Base-by-base conservation (phyloP, 2,329 filamentous ascomycete species). In the Myriosclerotinia duriaeana region DNA sequence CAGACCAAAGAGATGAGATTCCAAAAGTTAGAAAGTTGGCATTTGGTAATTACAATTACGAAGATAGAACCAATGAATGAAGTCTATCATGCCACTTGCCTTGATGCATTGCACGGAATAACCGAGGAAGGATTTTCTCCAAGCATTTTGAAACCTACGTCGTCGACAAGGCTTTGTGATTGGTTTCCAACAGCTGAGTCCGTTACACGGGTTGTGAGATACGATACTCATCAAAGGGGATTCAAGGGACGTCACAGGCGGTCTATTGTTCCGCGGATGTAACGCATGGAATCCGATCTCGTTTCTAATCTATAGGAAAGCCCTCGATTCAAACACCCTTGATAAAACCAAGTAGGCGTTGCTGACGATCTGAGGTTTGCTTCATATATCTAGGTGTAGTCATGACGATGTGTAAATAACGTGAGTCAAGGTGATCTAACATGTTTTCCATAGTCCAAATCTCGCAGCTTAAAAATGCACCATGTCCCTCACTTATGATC, bases 401-500 rank as follows among this genome's bases (percentile, higher is more conserved):
- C 36, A 1, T 22, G n/a, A 52, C 17, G 2, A 60, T 20, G n/a
- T n/a, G 44, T 8, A 20, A 12, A 26, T 38, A 38, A 11, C 5
- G 7, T 40, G 30, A 61, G 58, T 60, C 58, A 60, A 48, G 1
- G 26, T 50, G 14, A 38, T 26, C 14, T 15, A 38, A 60, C 20
- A 38, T 50, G 44, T 38, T 50, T 26, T 38, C 20, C 14, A 20
- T 8, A 26, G 6, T 50, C n/a, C n/a, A 40, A n/a, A 38, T 17
- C 5, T 40, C 30, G 14, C 1, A 20, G 44, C n/a, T 50, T 61
- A 61, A 61, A 20, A 61, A 50, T 26, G 44, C 7, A 2, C 6
- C 17, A 14, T 50, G 7, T n/a, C 14, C 40, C 46, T 61, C n/a
- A 38, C 7, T 12, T 86, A 91, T 59, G 12, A 63, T 34, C 83